Base-by-base conservation (phyloP, 2,329 filamentous ascomycete species). In the Hypoxylon rubiginosum region DNA sequence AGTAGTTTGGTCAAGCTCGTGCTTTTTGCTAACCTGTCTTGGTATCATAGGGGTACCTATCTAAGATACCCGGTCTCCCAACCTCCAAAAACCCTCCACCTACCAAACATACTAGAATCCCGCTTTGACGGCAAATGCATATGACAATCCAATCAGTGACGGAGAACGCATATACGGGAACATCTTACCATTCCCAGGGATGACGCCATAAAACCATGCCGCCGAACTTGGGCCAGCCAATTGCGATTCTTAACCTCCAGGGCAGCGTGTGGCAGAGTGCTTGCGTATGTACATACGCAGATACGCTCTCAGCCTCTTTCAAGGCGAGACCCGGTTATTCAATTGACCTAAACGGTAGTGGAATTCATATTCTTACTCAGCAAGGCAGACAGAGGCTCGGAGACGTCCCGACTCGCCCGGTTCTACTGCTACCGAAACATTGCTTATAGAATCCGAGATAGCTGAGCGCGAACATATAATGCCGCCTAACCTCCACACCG, bases 191-290 rank as follows among this genome's bases (percentile, higher is more conserved):
- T 63, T 43, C 46, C 52, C 30, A 36, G 55, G 39, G 53, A 61
- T 69, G 67, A 63, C 64, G 64, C 64, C 55, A 67, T 69, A 51
- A 51, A 58, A 65, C 64, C 64, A 58, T 65, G 15, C 63, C 32
- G 36, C 54, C 51, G 58, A 60, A 52, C 36, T 61, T 55, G 9
- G 32, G 17, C 54, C 54, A 53, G 36, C 54, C 64, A 69, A 64
- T 63, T 24, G 28, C 26, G 19, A 56, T 45, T 43, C 30, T 53
- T 8, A 54, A 5, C 5, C 36, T 49, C 7, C n/a, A 39, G 52
- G 51, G 52, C 36, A 64, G 32, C 49, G 53, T 41, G 24, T 45
- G 32, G 45, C 50, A 32, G n/a, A 24, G 46, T 39, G 8, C n/a
- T 26, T 30, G 34, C 32, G 21, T 24, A 56, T 34, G 7, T 8